These are phyloP conservation scores for Xylaria sp. DNA, from an alignment of 2,329 filamentous ascomycete genomes.

Conservation along the genomic window DNA sequence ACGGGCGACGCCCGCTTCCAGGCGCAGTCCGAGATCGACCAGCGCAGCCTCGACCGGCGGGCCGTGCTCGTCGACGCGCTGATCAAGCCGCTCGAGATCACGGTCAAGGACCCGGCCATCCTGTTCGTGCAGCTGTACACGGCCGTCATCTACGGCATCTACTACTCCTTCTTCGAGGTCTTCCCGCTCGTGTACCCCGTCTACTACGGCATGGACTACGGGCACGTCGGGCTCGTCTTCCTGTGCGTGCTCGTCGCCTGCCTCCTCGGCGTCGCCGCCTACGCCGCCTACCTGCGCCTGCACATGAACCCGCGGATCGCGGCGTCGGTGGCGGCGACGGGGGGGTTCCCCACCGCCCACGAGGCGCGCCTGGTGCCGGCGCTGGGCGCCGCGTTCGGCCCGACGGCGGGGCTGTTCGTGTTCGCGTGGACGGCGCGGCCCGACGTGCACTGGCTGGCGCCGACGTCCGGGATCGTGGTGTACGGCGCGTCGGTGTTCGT, in stretches of 20 bases:
- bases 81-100: slow-evolving; percentile 63
- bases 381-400: slow-evolving; percentile 53
- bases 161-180: slow-evolving; percentile 67
- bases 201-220: slow-evolving; percentile 62
- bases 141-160: slow-evolving; percentile 63
- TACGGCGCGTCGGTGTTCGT: slow-evolving; percentile 56
- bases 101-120: slow-evolving; percentile 63
- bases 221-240: slow-evolving; percentile 63
- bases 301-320: slow-evolving; percentile 54
- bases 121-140: slow-evolving; percentile 65
- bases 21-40: slow-evolving; percentile 66
- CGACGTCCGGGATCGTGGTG: slow-evolving; percentile 59
- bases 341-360: slow-evolving; percentile 53
- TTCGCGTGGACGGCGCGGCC: slow-evolving; percentile 61
- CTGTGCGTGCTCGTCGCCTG: slow-evolving; percentile 62
- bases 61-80: slow-evolving; percentile 57
- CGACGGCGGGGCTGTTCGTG: slow-evolving; percentile 62
- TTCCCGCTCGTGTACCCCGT: slow-evolving; percentile 66
- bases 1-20: slow-evolving; percentile 61
- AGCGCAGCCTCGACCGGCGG: slow-evolving; percentile 52
- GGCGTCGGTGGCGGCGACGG: no score
- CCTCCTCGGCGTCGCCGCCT: slow-evolving; percentile 52
- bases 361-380: slow-evolving; percentile 60
- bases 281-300: slow-evolving; percentile 55
- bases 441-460: slow-evolving; percentile 56